Evolutionary conservation across 768 basidiomycete genomes (phyloP), one percentile per base, ranked within the genome.

Genomic region (Lactarius pseudohatsudake): DNA sequence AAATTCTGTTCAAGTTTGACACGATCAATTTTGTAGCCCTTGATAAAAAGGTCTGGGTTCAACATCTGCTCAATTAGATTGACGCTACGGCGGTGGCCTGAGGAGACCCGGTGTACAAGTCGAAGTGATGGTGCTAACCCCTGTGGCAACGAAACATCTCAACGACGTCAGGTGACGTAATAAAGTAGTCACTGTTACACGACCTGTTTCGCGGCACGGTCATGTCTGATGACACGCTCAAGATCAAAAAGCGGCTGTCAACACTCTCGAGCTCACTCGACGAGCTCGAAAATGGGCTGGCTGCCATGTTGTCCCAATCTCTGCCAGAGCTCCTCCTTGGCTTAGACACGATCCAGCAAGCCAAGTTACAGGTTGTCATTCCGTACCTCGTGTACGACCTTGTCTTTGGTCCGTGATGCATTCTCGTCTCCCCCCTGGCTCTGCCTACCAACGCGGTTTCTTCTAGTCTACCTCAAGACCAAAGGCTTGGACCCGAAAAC

Each of bases 381-480:
- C 90, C 91, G n/a, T 94, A 94, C 76, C 80, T 92, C 36, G 81
- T 90, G 3, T 92, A 94, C 72, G 92, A 94, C 75, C 82, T 95
- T 11, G 78, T 93, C n/a, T 93, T 92, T 77, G 87, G 93, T 93
- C 69, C 69, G 87, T 79, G 5, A 36, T 18, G 32, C 32, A 57
- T 36, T 67, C 15, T 64, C 34, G 28, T 30, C n/a, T 30, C 4
- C 38, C 34, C 47, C 38, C 34, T 47, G 4, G 64, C 41, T 28
- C 65, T 3, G 58, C 55, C 55, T 2, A 30, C 22, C 22, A 54
- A 18, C 59, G 30, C 54, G 20, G 18, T 20, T 60, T 38, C 45
- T 32, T 38, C 45, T 32, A 94, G 92, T 93, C 50, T 94, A 94
- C 75, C 81, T 95, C 50, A 93, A 90, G 77, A 82, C 89, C 34